Conservation (phyloP, 2,329 filamentous ascomycete genomes). For the Rutstroemia sp. region DNA sequence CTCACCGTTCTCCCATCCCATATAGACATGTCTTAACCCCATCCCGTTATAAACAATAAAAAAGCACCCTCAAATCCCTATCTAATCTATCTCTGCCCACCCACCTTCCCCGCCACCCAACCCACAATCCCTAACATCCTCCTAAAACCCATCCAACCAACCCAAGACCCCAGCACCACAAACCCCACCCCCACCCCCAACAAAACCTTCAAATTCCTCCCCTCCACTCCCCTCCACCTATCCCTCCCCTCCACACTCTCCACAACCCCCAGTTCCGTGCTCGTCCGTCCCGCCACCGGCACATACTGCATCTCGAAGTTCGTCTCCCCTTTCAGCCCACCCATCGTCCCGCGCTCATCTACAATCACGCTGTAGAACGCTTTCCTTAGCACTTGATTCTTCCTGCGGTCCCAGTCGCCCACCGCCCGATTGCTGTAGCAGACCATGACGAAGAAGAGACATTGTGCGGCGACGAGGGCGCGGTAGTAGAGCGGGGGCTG, state of each 20-base stretch:
- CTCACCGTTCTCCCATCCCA: too few relatives aligned
- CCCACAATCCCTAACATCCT: background rate
- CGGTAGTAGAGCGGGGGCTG: background rate
- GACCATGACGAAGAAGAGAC: too few relatives aligned
- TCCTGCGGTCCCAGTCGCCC: too few relatives aligned
- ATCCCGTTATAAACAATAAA: too few relatives aligned
- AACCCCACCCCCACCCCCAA: conserved; percentile 32
- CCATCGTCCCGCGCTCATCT: conserved; percentile 45
- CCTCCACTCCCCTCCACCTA: conserved; percentile 35
- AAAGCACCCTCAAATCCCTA: background rate
- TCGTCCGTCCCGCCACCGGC: conserved; percentile 40
- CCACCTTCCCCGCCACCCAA: too few relatives aligned
- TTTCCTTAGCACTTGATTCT: conserved; percentile 11
- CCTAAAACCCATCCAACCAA: background rate
- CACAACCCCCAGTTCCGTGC: conserved; percentile 30
- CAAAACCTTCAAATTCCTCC: conserved; percentile 39
- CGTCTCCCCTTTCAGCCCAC: conserved; percentile 54
- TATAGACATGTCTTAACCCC: too few relatives aligned
- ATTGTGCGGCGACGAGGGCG: too few relatives aligned
- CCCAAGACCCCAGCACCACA: conserved; percentile 11
- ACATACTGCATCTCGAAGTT: conserved; percentile 67
- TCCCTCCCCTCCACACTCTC: conserved; percentile 21
- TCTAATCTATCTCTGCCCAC: background rate
- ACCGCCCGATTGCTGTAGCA: too few relatives aligned
- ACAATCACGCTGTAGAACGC: conserved; percentile 54